Evolutionary conservation across 805 yeast genomes (phyloP).

Genomic region (Candida odintsovae): DNA sequence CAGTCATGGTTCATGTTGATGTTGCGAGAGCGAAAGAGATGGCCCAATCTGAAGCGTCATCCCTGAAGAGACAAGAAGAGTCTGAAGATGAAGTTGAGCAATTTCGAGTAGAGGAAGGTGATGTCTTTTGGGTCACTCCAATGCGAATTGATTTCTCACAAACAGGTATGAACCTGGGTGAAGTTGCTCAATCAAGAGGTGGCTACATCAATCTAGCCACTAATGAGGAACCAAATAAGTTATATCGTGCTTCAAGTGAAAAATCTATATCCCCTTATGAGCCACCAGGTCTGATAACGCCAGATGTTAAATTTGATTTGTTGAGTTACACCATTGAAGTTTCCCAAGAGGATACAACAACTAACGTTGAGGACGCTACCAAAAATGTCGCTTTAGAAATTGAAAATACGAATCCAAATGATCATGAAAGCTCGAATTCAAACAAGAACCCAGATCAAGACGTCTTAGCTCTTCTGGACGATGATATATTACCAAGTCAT

Average conservation of each 20-base stretch:
- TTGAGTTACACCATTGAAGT: not conserved
- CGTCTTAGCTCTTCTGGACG: conserved; percentile 4
- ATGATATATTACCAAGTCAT: not conserved
- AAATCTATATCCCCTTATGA: conserved; percentile 4
- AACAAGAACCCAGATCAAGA: conserved; percentile 4
- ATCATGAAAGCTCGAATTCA: not conserved
- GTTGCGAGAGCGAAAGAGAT: not conserved
- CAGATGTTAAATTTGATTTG: not conserved
- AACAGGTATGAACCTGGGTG: not conserved
- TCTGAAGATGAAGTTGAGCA: not conserved
- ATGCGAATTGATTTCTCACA: not conserved
- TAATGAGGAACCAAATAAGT: conserved; percentile 1
- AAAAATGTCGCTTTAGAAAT: not conserved
- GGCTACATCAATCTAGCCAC: not conserved
- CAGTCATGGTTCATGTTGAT: not conserved
- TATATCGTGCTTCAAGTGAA: not conserved
- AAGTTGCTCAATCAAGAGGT: not conserved
- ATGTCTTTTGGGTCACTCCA: not conserved
- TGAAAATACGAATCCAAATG: not conserved
- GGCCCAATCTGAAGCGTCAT: conserved; percentile 2
- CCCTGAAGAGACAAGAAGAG: not conserved
- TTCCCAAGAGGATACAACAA: not conserved
- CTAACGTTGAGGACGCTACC: not conserved
- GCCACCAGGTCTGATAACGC: conserved; percentile 9
- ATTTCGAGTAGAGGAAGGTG: not conserved